Conservation (phyloP, 148 eudicot genomes). For the Persicaria tinctoria region DNA sequence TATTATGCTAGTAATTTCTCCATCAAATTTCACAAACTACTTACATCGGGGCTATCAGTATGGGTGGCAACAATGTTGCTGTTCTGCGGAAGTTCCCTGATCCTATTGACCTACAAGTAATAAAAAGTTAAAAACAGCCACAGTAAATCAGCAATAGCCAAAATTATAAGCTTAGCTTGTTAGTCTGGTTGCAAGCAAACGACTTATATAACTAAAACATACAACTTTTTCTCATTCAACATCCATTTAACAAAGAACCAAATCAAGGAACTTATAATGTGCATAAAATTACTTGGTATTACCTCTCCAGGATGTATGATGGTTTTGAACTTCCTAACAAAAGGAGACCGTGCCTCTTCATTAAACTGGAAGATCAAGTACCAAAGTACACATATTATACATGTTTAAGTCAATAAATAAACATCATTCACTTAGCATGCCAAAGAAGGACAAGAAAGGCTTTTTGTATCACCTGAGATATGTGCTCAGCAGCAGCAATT, state of each 20-base stretch:
- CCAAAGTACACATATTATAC: background rate
- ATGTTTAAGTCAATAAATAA: background rate
- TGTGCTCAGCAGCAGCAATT: conserved; percentile 98
- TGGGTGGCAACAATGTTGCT: conserved; percentile 96
- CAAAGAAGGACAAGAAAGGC: conserved; percentile 52
- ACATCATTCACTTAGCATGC: conserved; percentile 39
- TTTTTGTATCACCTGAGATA: conserved; percentile 90
- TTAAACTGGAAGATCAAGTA: conserved; percentile 62
- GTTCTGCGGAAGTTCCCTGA: conserved; percentile 90
- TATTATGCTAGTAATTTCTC: background rate
- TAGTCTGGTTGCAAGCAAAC: background rate
- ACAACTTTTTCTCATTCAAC: background rate
- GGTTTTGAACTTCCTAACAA: conserved; percentile 86
- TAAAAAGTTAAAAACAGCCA: background rate
- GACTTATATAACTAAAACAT: background rate
- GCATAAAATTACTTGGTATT: conserved; percentile 10
- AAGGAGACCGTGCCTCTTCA: conserved; percentile 96
- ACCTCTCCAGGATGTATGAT: conserved; percentile 99
- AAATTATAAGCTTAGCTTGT: background rate
- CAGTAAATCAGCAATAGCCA: background rate
- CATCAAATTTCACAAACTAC: conserved; percentile 6
- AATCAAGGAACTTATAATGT: background rate
- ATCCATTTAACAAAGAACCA: background rate
- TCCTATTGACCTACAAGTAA: conserved; percentile 72
- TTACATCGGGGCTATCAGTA: conserved; percentile 95